These are phyloP conservation scores for Pilobolus umbonatus DNA, from an alignment of 192 early-diverging fungal species.

Conservation along the genomic window DNA sequence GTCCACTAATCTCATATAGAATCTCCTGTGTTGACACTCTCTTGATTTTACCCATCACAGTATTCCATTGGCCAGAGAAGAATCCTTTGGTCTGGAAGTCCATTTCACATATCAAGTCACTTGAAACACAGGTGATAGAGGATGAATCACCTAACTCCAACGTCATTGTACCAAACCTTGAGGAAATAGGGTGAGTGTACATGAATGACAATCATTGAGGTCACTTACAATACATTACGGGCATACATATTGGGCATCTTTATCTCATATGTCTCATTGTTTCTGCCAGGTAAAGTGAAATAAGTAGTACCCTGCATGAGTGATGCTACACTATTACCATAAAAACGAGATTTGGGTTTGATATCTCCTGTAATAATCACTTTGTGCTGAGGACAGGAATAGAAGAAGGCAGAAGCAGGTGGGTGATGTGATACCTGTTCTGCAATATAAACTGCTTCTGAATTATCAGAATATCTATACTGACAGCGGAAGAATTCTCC, in stretches of 20 bases:
- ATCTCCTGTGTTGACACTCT: slow-evolving; percentile 72
- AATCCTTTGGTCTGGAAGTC: slow-evolving; percentile 91
- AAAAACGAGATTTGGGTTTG: slow-evolving; percentile 80
- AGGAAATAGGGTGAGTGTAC: slow-evolving; percentile 2
- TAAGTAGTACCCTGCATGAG: slow-evolving; percentile 73
- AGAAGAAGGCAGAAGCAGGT: slow-evolving; percentile 82
- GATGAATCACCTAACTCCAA: slow-evolving; percentile 88
- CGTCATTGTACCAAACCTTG: slow-evolving; percentile 89
- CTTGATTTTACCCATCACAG: slow-evolving; percentile 78
- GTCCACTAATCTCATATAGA: slow-evolving; percentile 82
- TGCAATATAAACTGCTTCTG: slow-evolving; percentile 73
- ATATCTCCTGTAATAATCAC: slow-evolving; percentile 77
- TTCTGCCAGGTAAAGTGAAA: slow-evolving; percentile 56
- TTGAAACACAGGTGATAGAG: slow-evolving; percentile 63
- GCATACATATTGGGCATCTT: slow-evolving; percentile 92
- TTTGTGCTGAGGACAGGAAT: slow-evolving; percentile 76
- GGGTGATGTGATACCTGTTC: slow-evolving; percentile 97
- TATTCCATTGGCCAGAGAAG: slow-evolving; percentile 78
- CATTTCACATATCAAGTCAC: slow-evolving; percentile 74
- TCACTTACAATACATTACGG: slow-evolving; percentile 62
- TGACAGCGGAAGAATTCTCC: slow-evolving; percentile 89
- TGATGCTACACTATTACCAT: slow-evolving; percentile 88
- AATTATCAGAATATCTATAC: slow-evolving; percentile 65
- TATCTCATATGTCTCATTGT: slow-evolving; percentile 76
- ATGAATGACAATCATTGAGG: neutral